These are phyloP conservation scores for Geotrichum klebahnii DNA, from an alignment of 1,139 yeast species.

Conservation along the genomic window DNA sequence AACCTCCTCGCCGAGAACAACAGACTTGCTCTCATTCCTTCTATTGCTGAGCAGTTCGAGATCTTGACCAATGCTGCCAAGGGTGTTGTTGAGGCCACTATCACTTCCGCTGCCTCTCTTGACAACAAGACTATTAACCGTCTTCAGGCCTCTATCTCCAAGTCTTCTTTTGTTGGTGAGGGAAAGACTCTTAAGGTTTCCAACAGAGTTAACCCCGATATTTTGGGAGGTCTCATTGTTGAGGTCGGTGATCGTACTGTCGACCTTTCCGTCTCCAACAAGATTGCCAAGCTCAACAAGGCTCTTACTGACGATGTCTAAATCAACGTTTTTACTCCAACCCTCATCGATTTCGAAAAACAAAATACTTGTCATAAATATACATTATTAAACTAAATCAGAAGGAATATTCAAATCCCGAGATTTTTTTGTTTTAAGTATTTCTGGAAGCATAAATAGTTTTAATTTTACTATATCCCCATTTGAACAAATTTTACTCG, in stretches of 20 bases:
- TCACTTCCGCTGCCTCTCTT: slow-evolving; percentile 80
- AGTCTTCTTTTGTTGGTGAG: slow-evolving; percentile 75
- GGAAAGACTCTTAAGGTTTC: slow-evolving; percentile 81
- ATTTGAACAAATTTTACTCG: slow-evolving; percentile 4
- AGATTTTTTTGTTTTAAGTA: too few relatives aligned
- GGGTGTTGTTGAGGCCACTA: slow-evolving; percentile 89
- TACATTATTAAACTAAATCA: slow-evolving; percentile 1
- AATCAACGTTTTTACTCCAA: slow-evolving; percentile 8
- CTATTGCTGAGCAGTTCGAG: slow-evolving; percentile 67
- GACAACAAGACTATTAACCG: slow-evolving; percentile 77
- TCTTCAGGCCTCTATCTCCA: slow-evolving; percentile 72
- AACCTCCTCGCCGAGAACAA: slow-evolving; percentile 88
- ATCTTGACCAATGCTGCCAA: slow-evolving; percentile 81
- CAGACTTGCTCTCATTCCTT: slow-evolving; percentile 69
- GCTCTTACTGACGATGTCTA: slow-evolving; percentile 57
- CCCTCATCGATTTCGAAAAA: not conserved
- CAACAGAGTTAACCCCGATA: slow-evolving; percentile 82
- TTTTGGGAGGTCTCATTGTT: slow-evolving; percentile 92
- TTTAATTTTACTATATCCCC: not conserved
- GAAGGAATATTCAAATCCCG: too few relatives aligned
- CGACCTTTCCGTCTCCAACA: slow-evolving; percentile 82
- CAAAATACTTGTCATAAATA: slow-evolving; percentile 7
- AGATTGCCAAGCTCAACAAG: slow-evolving; percentile 84
- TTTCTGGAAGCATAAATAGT: not conserved
- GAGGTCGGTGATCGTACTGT: slow-evolving; percentile 97